Evolutionary conservation across 345 rosid species (phyloP).

Genomic region (Gossypium arboreum): DNA sequence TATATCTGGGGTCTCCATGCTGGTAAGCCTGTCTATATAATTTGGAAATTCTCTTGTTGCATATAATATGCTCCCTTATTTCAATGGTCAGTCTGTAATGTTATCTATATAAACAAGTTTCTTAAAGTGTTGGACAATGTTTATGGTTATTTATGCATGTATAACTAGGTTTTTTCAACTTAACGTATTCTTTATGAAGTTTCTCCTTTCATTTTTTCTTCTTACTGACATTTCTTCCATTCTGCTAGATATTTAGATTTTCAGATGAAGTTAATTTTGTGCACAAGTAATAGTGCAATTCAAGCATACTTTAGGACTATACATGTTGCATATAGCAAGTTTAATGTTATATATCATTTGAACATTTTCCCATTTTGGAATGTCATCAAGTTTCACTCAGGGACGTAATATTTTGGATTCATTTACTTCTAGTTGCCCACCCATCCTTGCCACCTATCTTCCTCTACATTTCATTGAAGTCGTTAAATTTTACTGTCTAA

Average conservation of each 20-base stretch:
- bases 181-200: background rate
- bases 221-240: background rate
- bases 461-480: background rate
- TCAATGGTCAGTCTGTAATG: background rate
- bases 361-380: background rate
- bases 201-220: background rate
- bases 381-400: background rate
- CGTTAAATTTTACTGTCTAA: background rate
- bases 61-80: background rate
- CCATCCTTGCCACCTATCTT: background rate
- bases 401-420: background rate
- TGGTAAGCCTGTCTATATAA: conserved; percentile 44
- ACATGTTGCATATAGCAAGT: background rate
- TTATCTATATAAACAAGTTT: background rate
- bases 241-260: background rate
- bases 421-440: background rate
- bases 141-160: background rate
- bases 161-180: background rate
- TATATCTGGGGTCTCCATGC: conserved; percentile 61
- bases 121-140: background rate
- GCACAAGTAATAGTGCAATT: background rate
- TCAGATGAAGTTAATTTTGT: background rate
- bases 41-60: conserved; percentile 2
- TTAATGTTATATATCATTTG: background rate
- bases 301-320: background rate